Evolutionary conservation across 2,329 filamentous ascomycete species (phyloP).

Genomic region (Xylariales sp.): DNA sequence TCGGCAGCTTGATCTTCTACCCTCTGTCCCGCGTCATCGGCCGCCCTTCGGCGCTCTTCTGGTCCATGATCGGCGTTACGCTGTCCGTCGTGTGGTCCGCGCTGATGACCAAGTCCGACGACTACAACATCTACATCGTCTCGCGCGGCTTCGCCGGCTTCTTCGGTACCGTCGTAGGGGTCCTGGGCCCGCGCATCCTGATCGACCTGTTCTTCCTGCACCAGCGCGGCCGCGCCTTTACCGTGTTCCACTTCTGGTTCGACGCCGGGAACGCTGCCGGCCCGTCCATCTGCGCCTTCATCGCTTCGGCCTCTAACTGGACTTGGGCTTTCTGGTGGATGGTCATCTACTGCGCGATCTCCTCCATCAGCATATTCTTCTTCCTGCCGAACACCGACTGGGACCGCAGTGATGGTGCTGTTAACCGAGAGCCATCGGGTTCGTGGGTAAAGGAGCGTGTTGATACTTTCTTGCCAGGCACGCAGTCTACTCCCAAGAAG

Average conservation of each 20-base stretch:
- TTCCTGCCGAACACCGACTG: background rate
- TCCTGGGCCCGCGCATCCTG: background rate
- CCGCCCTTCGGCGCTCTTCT: background rate
- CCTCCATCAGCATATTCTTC: background rate
- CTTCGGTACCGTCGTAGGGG: background rate
- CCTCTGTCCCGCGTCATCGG: background rate
- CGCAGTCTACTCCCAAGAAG: background rate
- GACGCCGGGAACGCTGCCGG: background rate
- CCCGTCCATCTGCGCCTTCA: background rate
- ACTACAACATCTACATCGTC: constrained; percentile 1
- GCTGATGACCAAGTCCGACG: background rate
- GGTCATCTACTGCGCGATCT: background rate
- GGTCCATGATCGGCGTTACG: background rate
- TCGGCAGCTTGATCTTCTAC: constrained; percentile 2
- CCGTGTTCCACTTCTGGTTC: background rate
- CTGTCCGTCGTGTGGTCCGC: background rate
- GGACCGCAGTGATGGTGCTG: background rate
- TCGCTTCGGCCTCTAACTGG: background rate
- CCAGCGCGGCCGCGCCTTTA: constrained; percentile 1
- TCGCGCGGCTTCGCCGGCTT: background rate
- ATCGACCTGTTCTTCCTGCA: constrained; percentile 1
- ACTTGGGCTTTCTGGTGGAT: background rate
- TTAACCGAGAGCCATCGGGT: background rate
- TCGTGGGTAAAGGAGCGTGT: background rate
- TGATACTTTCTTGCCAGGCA: background rate